A percentile compares a stretch with the other conserved stretches of the same genome.
These are phyloP conservation scores for Sclerotinia glacialis DNA, from an alignment of 2,329 filamentous ascomycete genomes.

Conservation along the genomic window DNA sequence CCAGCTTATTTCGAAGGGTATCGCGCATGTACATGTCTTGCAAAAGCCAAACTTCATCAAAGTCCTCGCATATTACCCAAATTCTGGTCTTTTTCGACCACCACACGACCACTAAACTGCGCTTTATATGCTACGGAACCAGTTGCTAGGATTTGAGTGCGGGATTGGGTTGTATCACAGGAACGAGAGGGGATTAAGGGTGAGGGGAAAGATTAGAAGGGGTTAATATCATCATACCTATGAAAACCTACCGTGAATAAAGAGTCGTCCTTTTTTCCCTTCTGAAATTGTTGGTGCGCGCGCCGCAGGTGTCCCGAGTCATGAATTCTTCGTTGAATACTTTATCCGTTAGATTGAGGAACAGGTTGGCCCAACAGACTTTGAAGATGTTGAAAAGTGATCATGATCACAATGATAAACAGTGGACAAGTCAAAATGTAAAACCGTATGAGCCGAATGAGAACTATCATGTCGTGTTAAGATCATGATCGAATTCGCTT, in stretches of 20 bases:
- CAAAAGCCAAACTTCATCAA: slow-evolving; percentile 15
- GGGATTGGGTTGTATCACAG: slow-evolving; percentile 28
- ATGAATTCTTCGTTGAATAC: background rate
- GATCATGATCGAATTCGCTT: slow-evolving; percentile 38
- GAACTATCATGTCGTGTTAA: background rate
- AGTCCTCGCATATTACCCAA: slow-evolving; percentile 5
- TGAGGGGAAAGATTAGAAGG: slow-evolving; percentile 18
- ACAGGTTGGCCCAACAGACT: slow-evolving; percentile 16
- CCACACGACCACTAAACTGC: slow-evolving; percentile 23
- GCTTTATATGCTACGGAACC: slow-evolving; percentile 29
- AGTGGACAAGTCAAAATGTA: slow-evolving; percentile 12
- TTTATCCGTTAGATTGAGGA: background rate
- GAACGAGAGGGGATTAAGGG: slow-evolving; percentile 22
- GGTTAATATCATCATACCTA: slow-evolving; percentile 31
- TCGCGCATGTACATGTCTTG: slow-evolving; percentile 15
- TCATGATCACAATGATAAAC: background rate
- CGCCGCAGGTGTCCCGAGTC: background rate
- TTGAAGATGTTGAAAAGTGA: slow-evolving; percentile 14
- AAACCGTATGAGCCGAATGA: background rate
- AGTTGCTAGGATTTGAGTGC: slow-evolving; percentile 27
- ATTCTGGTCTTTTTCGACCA: slow-evolving; percentile 7
- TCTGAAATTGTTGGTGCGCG: background rate
- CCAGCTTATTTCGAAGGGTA: slow-evolving; percentile 13
- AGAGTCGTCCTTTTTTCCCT: background rate
- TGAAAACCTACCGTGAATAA: slow-evolving; percentile 32